Percentiles rank a stretch among this genome's conserved stretches.
phyloP scores from a whole-genome alignment of 495 filamentous ascomycete genomes.

The Penicillium pulvis region DNA sequence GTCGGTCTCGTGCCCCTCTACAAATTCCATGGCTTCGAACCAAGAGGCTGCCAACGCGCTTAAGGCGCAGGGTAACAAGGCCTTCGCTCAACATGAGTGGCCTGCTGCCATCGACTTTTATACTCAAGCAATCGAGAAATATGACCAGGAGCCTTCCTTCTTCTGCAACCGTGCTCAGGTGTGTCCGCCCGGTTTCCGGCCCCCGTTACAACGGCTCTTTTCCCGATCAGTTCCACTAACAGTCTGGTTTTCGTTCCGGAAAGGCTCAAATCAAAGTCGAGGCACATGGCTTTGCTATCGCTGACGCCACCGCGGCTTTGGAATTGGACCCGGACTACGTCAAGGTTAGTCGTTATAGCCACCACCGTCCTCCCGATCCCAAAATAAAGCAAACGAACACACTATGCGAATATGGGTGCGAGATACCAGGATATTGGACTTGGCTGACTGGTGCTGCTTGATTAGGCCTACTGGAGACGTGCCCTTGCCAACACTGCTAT shows the following conservation, averaged over 20 bases:
- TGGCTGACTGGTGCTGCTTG: constrained; percentile 10
- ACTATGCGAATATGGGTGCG: neutral
- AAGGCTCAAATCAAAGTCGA: constrained; percentile 95
- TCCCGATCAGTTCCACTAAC: constrained; percentile 17
- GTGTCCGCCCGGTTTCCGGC: constrained; percentile 29
- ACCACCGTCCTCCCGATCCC: neutral
- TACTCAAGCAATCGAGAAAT: constrained; percentile 83
- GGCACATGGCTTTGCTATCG: constrained; percentile 87
- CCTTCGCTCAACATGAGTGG: constrained; percentile 89
- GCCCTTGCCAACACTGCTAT: constrained; percentile 90
- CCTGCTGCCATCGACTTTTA: constrained; percentile 81
- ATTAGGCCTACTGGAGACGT: constrained; percentile 91
- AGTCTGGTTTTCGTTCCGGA: constrained; percentile 9
- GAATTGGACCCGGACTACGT: constrained; percentile 85
- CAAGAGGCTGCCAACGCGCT: constrained; percentile 72
- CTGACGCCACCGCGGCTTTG: constrained; percentile 91
- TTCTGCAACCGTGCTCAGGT: constrained; percentile 96
- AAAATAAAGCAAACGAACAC: neutral
- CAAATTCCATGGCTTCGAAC: constrained; percentile 50
- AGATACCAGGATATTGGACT: neutral
- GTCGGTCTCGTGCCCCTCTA: constrained; percentile 40
- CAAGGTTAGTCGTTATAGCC: constrained; percentile 59
- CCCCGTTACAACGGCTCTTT: neutral
- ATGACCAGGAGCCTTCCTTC: constrained; percentile 82
- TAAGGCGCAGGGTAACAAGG: constrained; percentile 94